A percentile compares a stretch with the other conserved stretches of the same genome.
Evolutionary conservation across 768 basidiomycete genomes (phyloP).

Genomic region (Suillus brevipes): DNA sequence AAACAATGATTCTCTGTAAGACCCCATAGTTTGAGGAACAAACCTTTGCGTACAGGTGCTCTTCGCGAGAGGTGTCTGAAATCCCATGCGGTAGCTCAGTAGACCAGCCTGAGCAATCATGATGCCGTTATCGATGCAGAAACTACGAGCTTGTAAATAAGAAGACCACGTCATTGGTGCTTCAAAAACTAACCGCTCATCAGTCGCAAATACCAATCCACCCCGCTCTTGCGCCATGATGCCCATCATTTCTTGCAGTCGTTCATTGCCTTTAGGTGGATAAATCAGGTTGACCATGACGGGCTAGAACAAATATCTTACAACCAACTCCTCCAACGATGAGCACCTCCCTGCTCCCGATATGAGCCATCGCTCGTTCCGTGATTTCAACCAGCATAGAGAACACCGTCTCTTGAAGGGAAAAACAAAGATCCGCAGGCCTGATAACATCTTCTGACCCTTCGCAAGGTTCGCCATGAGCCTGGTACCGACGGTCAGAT

Average conservation of each 20-base stretch:
- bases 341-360: constrained; percentile 91
- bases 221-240: constrained; percentile 92
- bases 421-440: constrained; percentile 95
- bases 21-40: constrained; percentile 15
- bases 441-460: constrained; percentile 72
- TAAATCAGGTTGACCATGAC: neutral
- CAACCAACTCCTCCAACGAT: constrained; percentile 99
- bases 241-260: constrained; percentile 98
- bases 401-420: constrained; percentile 94
- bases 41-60: constrained; percentile 93
- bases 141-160: constrained; percentile 48
- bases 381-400: constrained; percentile 99
- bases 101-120: constrained; percentile 99
- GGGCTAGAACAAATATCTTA: constrained; percentile 43
- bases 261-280: constrained; percentile 68
- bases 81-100: constrained; percentile 88
- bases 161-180: constrained; percentile 1
- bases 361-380: constrained; percentile 98
- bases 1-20: constrained; percentile 8
- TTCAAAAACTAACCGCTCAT: constrained; percentile 69
- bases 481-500: constrained; percentile 78
- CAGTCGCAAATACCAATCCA: constrained; percentile 91
- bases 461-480: constrained; percentile 39
- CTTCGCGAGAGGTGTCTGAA: constrained; percentile 70
- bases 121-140: constrained; percentile 99